Evolutionary conservation across 129 eudicot genomes (phyloP), one percentile per base, ranked within the genome.

Genomic region (Flaveria bidentis): DNA sequence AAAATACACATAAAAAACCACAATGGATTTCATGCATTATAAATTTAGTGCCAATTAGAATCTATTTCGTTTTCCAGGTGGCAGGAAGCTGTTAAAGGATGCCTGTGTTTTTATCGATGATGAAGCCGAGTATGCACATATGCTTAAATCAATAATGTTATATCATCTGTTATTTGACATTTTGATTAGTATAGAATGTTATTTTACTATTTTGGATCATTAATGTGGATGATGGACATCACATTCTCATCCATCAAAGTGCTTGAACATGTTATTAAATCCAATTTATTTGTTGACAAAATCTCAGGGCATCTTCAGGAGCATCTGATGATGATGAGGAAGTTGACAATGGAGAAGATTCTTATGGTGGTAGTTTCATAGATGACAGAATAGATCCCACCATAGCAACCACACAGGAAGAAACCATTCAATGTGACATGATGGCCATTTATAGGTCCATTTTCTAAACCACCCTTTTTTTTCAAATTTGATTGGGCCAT

Each of bases 391-490:
- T 77, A 42, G 75, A 87, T 76, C 84, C 90, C 45, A 87, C 98
- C 10, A 56, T 71, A 50, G 82, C 82, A 85, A 78, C 67, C 69
- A 85, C 87, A 52, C 92, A 86, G 67, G 81, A 85, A 4, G 90
- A 85, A 57, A 79, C 74, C 33, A 53, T 79, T 80, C 73, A 71
- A 71, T 14, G 36, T 75, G 97, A 91, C 87, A 91, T 91, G 93
- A 94, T 94, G 91, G 96, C 96, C 72, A 60, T 94, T 55, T 94
- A 94, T 90, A 88, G 97, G 98, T 94, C 55, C 49, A 77, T 79
- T 75, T 70, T 46, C 9, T 36, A 39, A 73, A 22, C 51, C 11
- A 6, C 28, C 50, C 28, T 28, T 16, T 8, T 39, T n/a, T 7
- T 63, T 30, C 23, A 30, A 15, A 33, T 14, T 30, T 30, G 18